Base-by-base conservation (phyloP, 2,329 filamentous ascomycete genomes). In the Metarhizium guizhouense region DNA sequence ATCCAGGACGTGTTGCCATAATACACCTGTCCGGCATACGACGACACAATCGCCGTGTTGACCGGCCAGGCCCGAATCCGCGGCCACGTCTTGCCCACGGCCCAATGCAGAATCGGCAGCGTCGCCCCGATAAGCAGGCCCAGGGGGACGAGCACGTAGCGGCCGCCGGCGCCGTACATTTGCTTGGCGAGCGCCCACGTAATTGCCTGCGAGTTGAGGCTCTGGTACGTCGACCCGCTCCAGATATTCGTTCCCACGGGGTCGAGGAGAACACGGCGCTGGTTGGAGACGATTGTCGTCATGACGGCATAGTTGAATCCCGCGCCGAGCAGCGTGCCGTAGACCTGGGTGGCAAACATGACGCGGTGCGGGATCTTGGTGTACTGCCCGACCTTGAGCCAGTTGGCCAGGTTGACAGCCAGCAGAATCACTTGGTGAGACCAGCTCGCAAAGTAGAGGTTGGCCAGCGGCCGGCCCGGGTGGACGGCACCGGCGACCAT, bases 351-450 rank as follows among this genome's bases (percentile, higher is more conserved):
- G 29, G 42, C 50, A 18, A 66, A 65, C 47, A 76, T 79, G 51
- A 68, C 65, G n/a, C 71, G 67, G 7, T 72, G 74, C 1, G 66
- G 63, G 6, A 74, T 62, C 52, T 74, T 70, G 6, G 54, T 52
- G 52, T 83, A 83, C 68, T 83, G 77, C 20, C 80, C 81, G 72
- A 82, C 74, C 67, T 83, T 83, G 29, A 83, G 63, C 58, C 82
- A 78, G 50, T 73, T 76, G 42, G 71, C 77, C 6, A 83, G 67
- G 54, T 69, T 76, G 48, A 83, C 75, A 0, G 72, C 68, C 52
- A 79, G 79, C 2, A 55, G 13, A 51, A 83, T 81, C 51, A 82
- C 76, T 42, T 76, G 80, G 65, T 83, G 80, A 1, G 79, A 82
- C 79, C 79, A 83, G 11, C 75, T 75, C 7, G 79, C 76, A 62